Evolutionary conservation across 495 filamentous ascomycete genomes (phyloP).

Genomic region (Penicillium cinerascens): DNA sequence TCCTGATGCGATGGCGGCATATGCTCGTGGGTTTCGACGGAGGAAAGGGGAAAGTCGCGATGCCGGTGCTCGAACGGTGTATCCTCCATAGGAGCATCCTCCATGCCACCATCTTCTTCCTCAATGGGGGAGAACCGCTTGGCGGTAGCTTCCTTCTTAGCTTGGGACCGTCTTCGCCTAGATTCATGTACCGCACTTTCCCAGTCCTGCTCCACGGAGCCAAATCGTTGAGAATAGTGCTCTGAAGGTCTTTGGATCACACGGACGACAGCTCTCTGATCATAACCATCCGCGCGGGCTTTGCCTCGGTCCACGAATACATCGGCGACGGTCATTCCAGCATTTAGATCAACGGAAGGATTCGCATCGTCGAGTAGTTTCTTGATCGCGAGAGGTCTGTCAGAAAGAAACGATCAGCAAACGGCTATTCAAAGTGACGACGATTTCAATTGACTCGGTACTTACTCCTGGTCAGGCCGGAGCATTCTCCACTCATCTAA

Average conservation of each 20-base stretch:
- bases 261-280: slow-evolving; percentile 34
- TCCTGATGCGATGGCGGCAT: background rate
- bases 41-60: background rate
- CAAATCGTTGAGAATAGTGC: slow-evolving; percentile 24
- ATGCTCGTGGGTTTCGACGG: background rate
- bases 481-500: slow-evolving; percentile 34
- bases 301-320: slow-evolving; percentile 40
- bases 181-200: slow-evolving; percentile 15
- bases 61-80: background rate
- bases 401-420: slow-evolving; percentile 2
- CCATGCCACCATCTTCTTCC: background rate
- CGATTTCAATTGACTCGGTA: background rate
- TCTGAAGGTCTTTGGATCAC: slow-evolving; percentile 30
- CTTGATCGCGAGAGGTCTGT: slow-evolving; percentile 39
- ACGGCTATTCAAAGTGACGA: background rate
- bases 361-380: slow-evolving; percentile 37
- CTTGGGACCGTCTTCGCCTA: background rate
- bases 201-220: slow-evolving; percentile 37
- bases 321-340: slow-evolving; percentile 35
- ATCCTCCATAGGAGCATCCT: background rate
- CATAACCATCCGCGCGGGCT: slow-evolving; percentile 29
- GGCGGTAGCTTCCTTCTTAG: background rate
- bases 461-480: slow-evolving; percentile 33
- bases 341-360: slow-evolving; percentile 29
- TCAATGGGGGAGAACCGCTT: slow-evolving; percentile 1